A percentile compares a stretch with the other conserved stretches of the same genome.
phyloP scores from a whole-genome alignment of 148 eudicot genomes.

The Drosera capensis region DNA sequence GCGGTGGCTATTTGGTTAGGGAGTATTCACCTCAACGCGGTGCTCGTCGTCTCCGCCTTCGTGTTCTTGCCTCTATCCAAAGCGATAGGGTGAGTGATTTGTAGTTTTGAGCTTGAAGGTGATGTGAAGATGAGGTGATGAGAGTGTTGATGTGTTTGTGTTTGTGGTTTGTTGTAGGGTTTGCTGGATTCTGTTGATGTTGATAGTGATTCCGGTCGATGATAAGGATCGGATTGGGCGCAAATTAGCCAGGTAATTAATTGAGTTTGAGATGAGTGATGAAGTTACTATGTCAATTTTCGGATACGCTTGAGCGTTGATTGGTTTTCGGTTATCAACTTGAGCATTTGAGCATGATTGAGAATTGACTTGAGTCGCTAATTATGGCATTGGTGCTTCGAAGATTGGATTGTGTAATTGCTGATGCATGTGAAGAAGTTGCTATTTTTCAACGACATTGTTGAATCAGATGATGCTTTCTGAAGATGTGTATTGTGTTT shows the following conservation, averaged over 20 bases:
- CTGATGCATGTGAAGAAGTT: background rate
- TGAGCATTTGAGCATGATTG: too few species aligned
- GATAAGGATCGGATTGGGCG: slow-evolving; percentile 56
- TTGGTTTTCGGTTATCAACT: background rate
- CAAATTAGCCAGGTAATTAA: slow-evolving; percentile 52
- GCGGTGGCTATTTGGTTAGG: slow-evolving; percentile 70
- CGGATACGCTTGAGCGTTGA: background rate
- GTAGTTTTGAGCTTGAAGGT: background rate
- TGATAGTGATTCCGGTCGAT: slow-evolving; percentile 54
- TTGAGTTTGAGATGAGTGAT: too few species aligned
- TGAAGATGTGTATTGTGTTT: background rate
- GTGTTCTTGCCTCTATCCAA: slow-evolving; percentile 47
- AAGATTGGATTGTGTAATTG: background rate
- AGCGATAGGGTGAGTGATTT: slow-evolving; percentile 28
- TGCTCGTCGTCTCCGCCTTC: slow-evolving; percentile 35
- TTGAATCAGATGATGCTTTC: background rate
- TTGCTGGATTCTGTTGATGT: slow-evolving; percentile 33
- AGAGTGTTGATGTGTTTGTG: background rate
- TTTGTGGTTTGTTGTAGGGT: slow-evolving; percentile 28
- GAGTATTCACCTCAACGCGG: slow-evolving; percentile 33
- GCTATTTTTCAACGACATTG: background rate
- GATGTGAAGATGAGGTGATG: background rate
- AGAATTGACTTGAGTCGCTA: background rate
- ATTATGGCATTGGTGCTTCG: too few species aligned
- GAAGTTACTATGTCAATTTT: too few species aligned